A percentile compares a stretch with the other conserved stretches of the same genome.
Conservation (phyloP, 768 basidiomycete species). For the Lenzites betulinus region DNA sequence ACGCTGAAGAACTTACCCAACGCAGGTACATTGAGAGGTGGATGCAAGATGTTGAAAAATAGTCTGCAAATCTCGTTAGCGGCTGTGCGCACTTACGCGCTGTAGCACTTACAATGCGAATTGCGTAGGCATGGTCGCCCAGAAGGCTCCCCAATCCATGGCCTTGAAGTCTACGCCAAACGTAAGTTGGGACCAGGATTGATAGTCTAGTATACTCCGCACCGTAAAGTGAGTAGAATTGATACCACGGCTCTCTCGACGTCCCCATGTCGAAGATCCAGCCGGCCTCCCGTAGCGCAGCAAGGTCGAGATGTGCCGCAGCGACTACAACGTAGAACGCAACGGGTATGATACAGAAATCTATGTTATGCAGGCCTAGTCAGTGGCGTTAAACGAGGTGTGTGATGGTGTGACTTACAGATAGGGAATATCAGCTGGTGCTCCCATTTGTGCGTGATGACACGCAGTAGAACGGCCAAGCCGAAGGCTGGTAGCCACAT, state of each 20-base stretch:
- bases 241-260: constrained; percentile 67
- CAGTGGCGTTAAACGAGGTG: neutral
- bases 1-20: constrained; percentile 50
- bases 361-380: constrained; percentile 37
- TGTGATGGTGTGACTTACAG: constrained; percentile 52
- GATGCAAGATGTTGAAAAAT: constrained; percentile 85
- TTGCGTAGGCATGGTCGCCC: constrained; percentile 90
- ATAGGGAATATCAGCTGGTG: constrained; percentile 93
- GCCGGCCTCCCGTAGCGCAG: constrained; percentile 58
- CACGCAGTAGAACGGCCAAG: constrained; percentile 73
- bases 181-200: neutral
- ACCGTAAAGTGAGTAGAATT: constrained; percentile 84
- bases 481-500: constrained; percentile 82
- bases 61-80: constrained; percentile 43
- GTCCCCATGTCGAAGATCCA: constrained; percentile 85
- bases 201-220: neutral
- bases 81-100: constrained; percentile 19
- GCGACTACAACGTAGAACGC: constrained; percentile 83
- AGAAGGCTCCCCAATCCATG: constrained; percentile 66
- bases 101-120: constrained; percentile 73
- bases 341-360: constrained; percentile 78
- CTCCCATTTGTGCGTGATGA: constrained; percentile 77
- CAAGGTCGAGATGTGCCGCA: constrained; percentile 61
- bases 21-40: constrained; percentile 88
- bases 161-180: constrained; percentile 54